Evolutionary conservation across 2,329 filamentous ascomycete species (phyloP).

Genomic region (Trichoderma sp.): DNA sequence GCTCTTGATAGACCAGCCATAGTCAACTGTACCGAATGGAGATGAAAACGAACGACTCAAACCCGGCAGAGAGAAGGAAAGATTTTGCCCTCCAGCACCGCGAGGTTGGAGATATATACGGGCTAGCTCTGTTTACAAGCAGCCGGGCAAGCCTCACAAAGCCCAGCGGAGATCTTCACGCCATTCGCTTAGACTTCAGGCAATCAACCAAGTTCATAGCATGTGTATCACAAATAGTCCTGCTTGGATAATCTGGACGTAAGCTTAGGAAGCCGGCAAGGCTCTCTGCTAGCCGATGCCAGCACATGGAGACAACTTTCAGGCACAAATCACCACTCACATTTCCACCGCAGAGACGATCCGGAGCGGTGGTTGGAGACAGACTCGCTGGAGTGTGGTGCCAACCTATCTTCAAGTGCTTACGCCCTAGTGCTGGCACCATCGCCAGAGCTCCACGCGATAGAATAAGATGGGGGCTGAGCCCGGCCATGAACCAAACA

Average conservation of each 20-base stretch:
- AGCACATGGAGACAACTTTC: not conserved
- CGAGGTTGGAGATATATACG: constrained; percentile 5
- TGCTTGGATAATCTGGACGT: not conserved
- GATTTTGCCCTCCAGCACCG: not conserved
- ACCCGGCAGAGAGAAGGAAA: not conserved
- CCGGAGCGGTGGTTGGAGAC: not conserved
- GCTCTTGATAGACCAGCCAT: constrained; percentile 14
- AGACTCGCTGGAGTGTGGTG: not conserved
- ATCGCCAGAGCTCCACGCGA: not conserved
- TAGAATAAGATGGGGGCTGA: not conserved
- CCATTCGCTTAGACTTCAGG: not conserved
- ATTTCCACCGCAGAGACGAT: not conserved
- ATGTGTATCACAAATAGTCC: not conserved
- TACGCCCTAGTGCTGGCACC: not conserved
- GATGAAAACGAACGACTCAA: not conserved
- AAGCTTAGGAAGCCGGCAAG: not conserved
- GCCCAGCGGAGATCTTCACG: not conserved
- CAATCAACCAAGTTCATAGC: not conserved
- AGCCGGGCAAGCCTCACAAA: not conserved
- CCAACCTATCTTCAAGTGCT: constrained; percentile 8
- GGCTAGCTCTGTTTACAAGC: not conserved
- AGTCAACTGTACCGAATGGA: not conserved
- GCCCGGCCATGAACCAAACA: constrained; percentile 1
- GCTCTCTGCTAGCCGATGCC: not conserved
- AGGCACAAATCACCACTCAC: not conserved